Conservation (phyloP, 352 stramenopile genomes). For the Globisporangium uncinulatum region DNA sequence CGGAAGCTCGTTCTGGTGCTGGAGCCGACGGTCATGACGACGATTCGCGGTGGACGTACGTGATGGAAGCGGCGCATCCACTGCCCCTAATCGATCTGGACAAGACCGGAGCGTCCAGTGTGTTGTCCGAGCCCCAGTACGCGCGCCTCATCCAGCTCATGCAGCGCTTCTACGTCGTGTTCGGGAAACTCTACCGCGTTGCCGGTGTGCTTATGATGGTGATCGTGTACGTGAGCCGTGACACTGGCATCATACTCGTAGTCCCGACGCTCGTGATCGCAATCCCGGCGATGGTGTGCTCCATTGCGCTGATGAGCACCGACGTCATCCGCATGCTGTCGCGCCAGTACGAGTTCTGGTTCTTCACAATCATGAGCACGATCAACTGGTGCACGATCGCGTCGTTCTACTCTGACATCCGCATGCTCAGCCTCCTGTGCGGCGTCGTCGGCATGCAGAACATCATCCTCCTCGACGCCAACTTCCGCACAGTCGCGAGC, state of each 20-base stretch:
- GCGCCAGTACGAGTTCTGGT: constrained; percentile 14
- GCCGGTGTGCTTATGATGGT: constrained; percentile 1
- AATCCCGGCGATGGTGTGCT: constrained; percentile 4
- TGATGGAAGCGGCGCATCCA: constrained; percentile 3
- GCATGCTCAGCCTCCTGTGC: constrained; percentile 4
- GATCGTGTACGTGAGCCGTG: constrained; percentile 3
- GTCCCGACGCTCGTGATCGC: constrained; percentile 1
- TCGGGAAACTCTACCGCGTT: constrained; percentile 7
- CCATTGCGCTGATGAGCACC: constrained; percentile 4
- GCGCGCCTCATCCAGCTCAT: constrained; percentile 5
- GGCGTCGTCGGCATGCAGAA: constrained; percentile 8
- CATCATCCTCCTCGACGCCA: constrained; percentile 9
- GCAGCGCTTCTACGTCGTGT: constrained; percentile 3
- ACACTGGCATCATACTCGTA: background rate
- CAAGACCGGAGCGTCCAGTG: background rate
- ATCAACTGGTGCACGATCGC: constrained; percentile 9
- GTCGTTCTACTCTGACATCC: constrained; percentile 6
- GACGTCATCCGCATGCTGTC: constrained; percentile 2
- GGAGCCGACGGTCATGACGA: background rate
- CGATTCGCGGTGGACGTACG: constrained; percentile 2
- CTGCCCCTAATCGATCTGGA: constrained; percentile 7
- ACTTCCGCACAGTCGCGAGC: constrained; percentile 8
- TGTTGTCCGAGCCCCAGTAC: background rate
- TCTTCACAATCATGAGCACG: constrained; percentile 13
- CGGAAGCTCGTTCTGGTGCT: background rate